Conservation (phyloP, 305 asterid genomes). For the Caryopteris hybrid region DNA sequence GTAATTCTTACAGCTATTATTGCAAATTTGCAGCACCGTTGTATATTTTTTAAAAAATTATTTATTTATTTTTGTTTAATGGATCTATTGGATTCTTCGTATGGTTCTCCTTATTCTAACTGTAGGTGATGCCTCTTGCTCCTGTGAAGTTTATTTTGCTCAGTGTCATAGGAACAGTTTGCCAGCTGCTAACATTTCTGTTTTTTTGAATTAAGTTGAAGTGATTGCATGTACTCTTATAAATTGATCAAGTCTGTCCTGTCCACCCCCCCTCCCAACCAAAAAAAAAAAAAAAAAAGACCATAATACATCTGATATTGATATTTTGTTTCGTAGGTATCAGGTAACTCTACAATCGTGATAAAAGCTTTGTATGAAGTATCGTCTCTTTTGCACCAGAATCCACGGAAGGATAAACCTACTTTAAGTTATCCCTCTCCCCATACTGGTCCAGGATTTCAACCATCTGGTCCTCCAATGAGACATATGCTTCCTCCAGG, state of each 20-base stretch:
- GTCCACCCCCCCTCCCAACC: background rate
- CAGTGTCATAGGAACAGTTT: background rate
- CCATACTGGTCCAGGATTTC: constrained; percentile 40
- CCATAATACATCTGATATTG: constrained; percentile 22
- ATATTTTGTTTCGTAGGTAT: constrained; percentile 41
- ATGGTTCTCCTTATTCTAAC: background rate
- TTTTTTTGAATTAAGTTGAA: background rate
- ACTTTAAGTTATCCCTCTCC: constrained; percentile 39
- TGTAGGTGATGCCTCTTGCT: constrained; percentile 3
- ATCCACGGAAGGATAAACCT: constrained; percentile 68
- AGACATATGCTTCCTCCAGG: constrained; percentile 46
- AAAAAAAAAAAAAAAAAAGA: background rate
- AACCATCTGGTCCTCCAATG: constrained; percentile 48
- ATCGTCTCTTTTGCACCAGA: constrained; percentile 72
- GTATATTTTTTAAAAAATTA: no score
- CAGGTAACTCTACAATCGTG: constrained; percentile 60
- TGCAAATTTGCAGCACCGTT: background rate
- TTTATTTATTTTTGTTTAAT: background rate
- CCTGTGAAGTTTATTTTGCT: constrained; percentile 3
- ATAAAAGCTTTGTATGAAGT: constrained; percentile 65
- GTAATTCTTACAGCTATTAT: background rate
- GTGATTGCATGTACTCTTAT: background rate
- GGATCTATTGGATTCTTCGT: background rate
- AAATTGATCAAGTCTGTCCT: constrained; percentile 4
- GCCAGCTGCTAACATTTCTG: background rate